phyloP scores from a whole-genome alignment of 1,284 basidiomycete genomes.

The Tilletia caries region DNA sequence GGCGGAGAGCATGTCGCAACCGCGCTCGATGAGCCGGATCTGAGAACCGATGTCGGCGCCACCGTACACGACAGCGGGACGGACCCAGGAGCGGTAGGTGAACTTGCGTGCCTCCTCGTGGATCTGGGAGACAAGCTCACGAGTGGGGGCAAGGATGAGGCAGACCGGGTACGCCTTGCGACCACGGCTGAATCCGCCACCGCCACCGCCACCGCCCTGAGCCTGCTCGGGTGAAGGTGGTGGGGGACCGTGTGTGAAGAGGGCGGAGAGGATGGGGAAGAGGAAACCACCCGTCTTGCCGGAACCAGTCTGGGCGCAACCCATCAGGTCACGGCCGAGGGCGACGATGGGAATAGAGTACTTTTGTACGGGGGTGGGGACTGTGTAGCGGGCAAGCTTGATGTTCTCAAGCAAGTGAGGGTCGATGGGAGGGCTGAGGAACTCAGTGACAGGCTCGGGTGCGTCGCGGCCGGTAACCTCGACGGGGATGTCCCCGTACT shows the following conservation, averaged over 20 bases:
- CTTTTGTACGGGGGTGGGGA: constrained; percentile 97
- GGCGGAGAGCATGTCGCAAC: constrained; percentile 93
- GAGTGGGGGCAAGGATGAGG: constrained; percentile 92
- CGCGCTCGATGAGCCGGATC: constrained; percentile 88
- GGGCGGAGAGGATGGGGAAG: constrained; percentile 95
- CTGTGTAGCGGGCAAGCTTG: constrained; percentile 81
- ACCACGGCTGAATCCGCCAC: constrained; percentile 60
- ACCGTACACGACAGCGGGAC: constrained; percentile 97
- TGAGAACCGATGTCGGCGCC: constrained; percentile 97
- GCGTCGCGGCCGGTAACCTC: constrained; percentile 94
- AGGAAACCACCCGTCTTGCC: constrained; percentile 99
- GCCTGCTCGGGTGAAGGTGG: constrained; percentile 63
- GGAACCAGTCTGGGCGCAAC: constrained; percentile 98
- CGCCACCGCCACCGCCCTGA: constrained; percentile 23
- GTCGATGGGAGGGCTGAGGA: constrained; percentile 86
- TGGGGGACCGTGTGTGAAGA: constrained; percentile 78
- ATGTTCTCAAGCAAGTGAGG: constrained; percentile 94
- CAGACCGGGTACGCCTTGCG: constrained; percentile 94
- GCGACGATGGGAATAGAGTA: constrained; percentile 99
- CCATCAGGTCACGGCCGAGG: constrained; percentile 88
- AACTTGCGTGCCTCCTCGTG: constrained; percentile 99
- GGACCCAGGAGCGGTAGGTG: constrained; percentile 98
- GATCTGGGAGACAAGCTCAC: constrained; percentile 98
- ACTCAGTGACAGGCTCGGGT: constrained; percentile 84
- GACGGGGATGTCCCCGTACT: constrained; percentile 99